Conservation (phyloP, 2,329 filamentous ascomycete genomes). For the Tricladium varicosporioides region DNA sequence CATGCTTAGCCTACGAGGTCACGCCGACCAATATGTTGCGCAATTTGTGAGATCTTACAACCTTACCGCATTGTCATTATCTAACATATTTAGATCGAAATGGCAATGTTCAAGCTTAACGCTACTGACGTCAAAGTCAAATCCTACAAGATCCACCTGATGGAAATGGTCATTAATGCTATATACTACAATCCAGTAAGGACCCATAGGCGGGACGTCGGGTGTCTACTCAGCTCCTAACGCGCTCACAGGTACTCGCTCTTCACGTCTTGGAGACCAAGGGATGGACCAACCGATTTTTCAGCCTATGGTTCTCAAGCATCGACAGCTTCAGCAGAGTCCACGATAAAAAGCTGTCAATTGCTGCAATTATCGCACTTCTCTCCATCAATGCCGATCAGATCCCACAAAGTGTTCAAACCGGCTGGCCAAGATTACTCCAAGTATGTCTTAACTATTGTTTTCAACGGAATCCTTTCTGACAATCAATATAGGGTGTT, state of each 20-base stretch:
- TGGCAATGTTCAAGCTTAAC: constrained; percentile 81
- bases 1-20: constrained; percentile 89
- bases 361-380: constrained; percentile 86
- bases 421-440: constrained; percentile 90
- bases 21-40: constrained; percentile 83
- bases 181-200: constrained; percentile 88
- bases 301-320: constrained; percentile 95
- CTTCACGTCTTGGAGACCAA: constrained; percentile 87
- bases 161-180: constrained; percentile 98
- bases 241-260: constrained; percentile 53
- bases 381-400: constrained; percentile 76
- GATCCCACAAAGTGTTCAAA: constrained; percentile 87
- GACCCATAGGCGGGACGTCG: not conserved
- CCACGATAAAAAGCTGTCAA: constrained; percentile 98
- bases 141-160: constrained; percentile 90
- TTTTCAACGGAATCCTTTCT: not conserved
- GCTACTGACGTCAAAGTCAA: constrained; percentile 81
- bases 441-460: constrained; percentile 39
- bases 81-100: constrained; percentile 52
- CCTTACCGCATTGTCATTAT: not conserved
- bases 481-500: constrained; percentile 55
- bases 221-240: not conserved
- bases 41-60: constrained; percentile 56
- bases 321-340: constrained; percentile 92
- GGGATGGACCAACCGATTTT: constrained; percentile 98